phyloP scores from a whole-genome alignment of 2,329 filamentous ascomycete genomes.

The Periconia macrospinosa region DNA sequence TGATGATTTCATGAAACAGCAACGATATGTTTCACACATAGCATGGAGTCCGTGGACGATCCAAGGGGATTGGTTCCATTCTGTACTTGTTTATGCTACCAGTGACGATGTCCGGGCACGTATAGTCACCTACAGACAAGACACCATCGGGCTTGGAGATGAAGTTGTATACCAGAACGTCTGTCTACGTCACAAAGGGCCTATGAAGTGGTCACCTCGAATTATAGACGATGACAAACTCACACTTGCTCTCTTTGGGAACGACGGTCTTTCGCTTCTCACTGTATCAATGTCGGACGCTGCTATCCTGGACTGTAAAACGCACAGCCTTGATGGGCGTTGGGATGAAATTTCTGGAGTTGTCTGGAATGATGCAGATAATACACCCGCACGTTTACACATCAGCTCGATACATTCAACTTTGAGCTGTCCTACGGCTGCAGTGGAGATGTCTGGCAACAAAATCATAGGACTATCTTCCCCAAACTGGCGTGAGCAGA shows the following conservation, averaged over 20 bases:
- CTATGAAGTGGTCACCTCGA: constrained; percentile 32
- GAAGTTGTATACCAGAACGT: constrained; percentile 27
- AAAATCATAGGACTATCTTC: constrained; percentile 8
- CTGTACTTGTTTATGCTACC: constrained; percentile 41
- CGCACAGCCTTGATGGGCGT: constrained; percentile 43
- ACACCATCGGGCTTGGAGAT: constrained; percentile 17
- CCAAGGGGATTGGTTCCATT: constrained; percentile 16
- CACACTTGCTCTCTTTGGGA: constrained; percentile 36
- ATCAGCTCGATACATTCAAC: constrained; percentile 43
- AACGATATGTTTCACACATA: constrained; percentile 38
- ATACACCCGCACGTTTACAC: constrained; percentile 30
- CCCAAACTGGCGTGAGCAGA: constrained; percentile 46
- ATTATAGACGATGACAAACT: constrained; percentile 16
- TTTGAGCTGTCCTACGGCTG: constrained; percentile 32
- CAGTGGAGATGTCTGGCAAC: constrained; percentile 26
- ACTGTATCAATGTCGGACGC: constrained; percentile 26
- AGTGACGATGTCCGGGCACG: constrained; percentile 34
- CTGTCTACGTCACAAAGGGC: constrained; percentile 26
- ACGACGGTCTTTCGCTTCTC: constrained; percentile 27
- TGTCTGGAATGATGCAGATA: constrained; percentile 32
- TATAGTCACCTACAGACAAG: constrained; percentile 17
- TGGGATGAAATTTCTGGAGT: constrained; percentile 46
- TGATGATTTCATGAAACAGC: constrained; percentile 28
- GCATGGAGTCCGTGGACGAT: constrained; percentile 46
- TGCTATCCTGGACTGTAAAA: constrained; percentile 17